Base-by-base conservation (phyloP, 257 asterid species). In the Solanum medicagineum region DNA sequence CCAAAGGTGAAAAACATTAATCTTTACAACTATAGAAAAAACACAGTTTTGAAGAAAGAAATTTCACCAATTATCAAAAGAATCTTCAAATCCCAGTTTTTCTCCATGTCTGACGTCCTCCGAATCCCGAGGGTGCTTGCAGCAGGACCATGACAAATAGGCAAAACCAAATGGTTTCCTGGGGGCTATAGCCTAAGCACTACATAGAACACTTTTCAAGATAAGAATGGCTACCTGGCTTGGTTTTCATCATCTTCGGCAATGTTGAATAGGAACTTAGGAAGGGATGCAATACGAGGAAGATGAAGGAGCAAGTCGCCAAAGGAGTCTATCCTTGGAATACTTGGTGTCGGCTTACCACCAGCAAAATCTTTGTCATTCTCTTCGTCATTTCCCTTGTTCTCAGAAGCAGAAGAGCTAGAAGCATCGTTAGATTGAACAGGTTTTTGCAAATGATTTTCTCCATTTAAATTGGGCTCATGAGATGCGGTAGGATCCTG, bases 271-370 rank as follows among this genome's bases (percentile, higher is more conserved):
- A 90, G 88, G 29, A 90, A 87, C 56, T 85, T 90, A 0, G 94
- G 93, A 74, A 94, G 91, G 66, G 99, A 93, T 66, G 97, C 86
- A 54, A 93, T 92, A 6, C 91, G 94, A 12, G 99, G 98, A 53
- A 96, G 98, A 60, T 92, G 91, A 82, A 88, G 87, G 79, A 92
- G 90, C 89, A 94, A 86, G 80, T 96, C 98, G 2, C 92, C 90
- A 1, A 93, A 90, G 1, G 98, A 93, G 85, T 93, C 98, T 84
- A 66, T 90, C 85, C 98, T 91, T 14, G 93, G 55, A 83, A 93
- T 84, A 74, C 85, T 57, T 24, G 92, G 88, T 53, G 87, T 79
- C 87, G 24, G 88, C 90, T 86, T 88, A 83, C 73, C 49, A 74
- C 84, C 89, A 44, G 24, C 54, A 51, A 57, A 60, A 32, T 86